Evolutionary conservation across 148 eudicot species (phyloP).

Genomic region (Drosera capensis): DNA sequence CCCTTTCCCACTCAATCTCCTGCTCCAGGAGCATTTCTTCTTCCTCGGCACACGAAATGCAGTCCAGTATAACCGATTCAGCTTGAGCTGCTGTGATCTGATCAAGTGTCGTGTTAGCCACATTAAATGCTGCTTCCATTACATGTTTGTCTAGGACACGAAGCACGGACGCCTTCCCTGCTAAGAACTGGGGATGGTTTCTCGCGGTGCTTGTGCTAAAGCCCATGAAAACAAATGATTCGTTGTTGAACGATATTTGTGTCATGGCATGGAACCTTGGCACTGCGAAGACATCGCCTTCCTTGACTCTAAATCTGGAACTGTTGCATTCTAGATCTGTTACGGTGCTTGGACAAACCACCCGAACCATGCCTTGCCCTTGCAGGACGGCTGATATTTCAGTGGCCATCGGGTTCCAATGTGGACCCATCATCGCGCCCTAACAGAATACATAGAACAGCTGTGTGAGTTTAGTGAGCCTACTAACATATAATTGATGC

Average conservation of each 20-base stretch:
- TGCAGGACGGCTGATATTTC: slow-evolving; percentile 50
- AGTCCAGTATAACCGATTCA: slow-evolving; percentile 39
- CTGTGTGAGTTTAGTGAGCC: no score
- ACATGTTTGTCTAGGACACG: slow-evolving; percentile 26
- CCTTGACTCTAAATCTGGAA: slow-evolving; percentile 40
- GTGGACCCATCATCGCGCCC: slow-evolving; percentile 97
- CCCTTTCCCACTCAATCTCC: slow-evolving; percentile 21
- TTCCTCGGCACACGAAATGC: slow-evolving; percentile 71
- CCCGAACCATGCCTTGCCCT: slow-evolving; percentile 63
- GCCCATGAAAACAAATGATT: slow-evolving; percentile 52
- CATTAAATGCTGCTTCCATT: slow-evolving; percentile 40
- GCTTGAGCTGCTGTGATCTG: slow-evolving; percentile 24
- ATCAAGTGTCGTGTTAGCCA: slow-evolving; percentile 23
- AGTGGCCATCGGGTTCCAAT: slow-evolving; percentile 64
- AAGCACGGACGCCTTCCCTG: slow-evolving; percentile 52
- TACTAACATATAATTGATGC: no score
- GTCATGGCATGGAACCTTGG: slow-evolving; percentile 73
- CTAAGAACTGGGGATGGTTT: slow-evolving; percentile 57
- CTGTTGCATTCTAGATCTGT: slow-evolving; percentile 28
- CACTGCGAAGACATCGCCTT: slow-evolving; percentile 66
- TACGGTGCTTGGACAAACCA: slow-evolving; percentile 38
- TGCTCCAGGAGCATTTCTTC: slow-evolving; percentile 34
- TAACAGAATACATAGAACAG: no score
- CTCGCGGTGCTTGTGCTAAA: slow-evolving; percentile 39
- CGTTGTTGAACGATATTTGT: slow-evolving; percentile 67